These are phyloP conservation scores for Leishmania arabica DNA, from an alignment of 208 protist species.

Conservation along the genomic window DNA sequence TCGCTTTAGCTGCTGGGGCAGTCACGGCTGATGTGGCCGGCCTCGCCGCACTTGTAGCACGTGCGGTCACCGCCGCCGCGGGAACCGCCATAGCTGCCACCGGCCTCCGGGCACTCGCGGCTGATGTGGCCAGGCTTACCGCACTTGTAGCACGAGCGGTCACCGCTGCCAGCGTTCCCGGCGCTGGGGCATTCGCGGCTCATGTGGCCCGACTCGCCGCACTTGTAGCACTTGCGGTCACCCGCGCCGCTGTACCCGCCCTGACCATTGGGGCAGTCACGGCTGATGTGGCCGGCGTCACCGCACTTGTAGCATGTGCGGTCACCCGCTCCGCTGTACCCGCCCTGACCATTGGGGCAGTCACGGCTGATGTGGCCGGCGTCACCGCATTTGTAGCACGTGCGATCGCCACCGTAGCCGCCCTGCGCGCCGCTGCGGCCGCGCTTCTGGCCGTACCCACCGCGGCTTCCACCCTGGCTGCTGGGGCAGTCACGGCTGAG, in stretches of 20 bases:
- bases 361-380: constrained; percentile 81
- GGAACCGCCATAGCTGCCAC: constrained; percentile 31
- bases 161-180: constrained; percentile 43
- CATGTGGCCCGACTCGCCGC: constrained; percentile 81
- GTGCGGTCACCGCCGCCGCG: constrained; percentile 38
- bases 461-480: constrained; percentile 36
- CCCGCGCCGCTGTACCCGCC: constrained; percentile 32
- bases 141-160: constrained; percentile 82
- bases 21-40: constrained; percentile 85
- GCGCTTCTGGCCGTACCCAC: constrained; percentile 65
- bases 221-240: constrained; percentile 83
- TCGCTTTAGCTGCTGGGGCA: constrained; percentile 47
- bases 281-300: constrained; percentile 72
- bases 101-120: constrained; percentile 74
- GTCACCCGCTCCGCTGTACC: constrained; percentile 53
- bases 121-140: constrained; percentile 80
- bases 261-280: constrained; percentile 76
- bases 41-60: constrained; percentile 88
- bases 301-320: constrained; percentile 83
- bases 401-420: constrained; percentile 59
- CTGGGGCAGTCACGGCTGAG: constrained; percentile 79
- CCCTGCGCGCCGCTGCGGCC: constrained; percentile 51
- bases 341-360: constrained; percentile 63
- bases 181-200: constrained; percentile 82
- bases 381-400: constrained; percentile 89